Percentiles rank a stretch among this genome's conserved stretches.
Evolutionary conservation across 495 filamentous ascomycete species (phyloP).

Genomic region (Penicillium mononematosum): DNA sequence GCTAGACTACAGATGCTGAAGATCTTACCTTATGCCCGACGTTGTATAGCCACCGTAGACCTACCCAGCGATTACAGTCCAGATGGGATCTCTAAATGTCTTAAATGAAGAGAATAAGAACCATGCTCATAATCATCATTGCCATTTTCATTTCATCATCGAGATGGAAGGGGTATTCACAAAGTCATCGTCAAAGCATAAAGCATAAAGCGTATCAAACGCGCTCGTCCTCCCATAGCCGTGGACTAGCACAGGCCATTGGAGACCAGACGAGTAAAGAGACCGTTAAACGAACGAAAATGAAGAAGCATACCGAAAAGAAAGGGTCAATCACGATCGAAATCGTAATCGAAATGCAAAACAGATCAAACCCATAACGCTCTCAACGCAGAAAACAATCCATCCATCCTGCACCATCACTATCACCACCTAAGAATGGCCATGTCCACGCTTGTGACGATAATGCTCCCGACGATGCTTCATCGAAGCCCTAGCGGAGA

Average conservation of each 20-base stretch:
- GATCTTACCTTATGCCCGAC: not conserved
- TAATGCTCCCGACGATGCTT: conserved; percentile 18
- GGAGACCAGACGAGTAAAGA: not conserved
- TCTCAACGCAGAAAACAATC: not conserved
- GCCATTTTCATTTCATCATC: not conserved
- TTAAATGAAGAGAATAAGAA: not conserved
- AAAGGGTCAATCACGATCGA: not conserved
- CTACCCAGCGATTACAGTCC: not conserved
- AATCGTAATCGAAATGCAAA: conserved; percentile 3
- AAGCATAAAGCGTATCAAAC: conserved; percentile 6
- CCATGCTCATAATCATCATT: not conserved
- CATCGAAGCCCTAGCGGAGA: conserved; percentile 8
- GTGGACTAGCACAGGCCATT: conserved; percentile 7
- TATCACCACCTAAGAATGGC: conserved; percentile 2
- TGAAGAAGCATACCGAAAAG: not conserved
- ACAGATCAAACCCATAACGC: not conserved
- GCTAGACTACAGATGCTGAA: not conserved
- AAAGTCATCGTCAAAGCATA: conserved; percentile 4
- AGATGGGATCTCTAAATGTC: not conserved
- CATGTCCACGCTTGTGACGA: conserved; percentile 8
- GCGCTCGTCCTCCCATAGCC: not conserved
- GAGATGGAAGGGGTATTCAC: conserved; percentile 1
- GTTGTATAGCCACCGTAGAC: not conserved
- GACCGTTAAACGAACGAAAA: not conserved
- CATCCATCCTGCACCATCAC: not conserved